These are phyloP conservation scores for Penicillium sp. DNA, from an alignment of 2,329 filamentous ascomycete genomes.

Conservation along the genomic window DNA sequence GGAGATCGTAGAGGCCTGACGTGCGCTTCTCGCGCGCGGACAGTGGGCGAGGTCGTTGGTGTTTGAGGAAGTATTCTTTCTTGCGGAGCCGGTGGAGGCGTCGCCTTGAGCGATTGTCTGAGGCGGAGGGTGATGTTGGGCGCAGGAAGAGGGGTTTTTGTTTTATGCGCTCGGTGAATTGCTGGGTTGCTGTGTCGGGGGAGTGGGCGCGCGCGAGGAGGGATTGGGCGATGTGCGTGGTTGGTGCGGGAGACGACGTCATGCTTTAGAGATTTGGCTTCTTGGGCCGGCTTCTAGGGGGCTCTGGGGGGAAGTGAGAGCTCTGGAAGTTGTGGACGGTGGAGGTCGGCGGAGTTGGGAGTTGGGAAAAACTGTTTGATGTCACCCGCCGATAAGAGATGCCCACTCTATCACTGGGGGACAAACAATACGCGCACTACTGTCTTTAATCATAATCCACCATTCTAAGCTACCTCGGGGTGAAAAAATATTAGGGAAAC, in stretches of 20 bases:
- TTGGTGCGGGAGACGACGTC: slow-evolving; percentile 22
- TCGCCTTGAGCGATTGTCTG: slow-evolving; percentile 55
- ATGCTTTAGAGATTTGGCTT: slow-evolving; percentile 8
- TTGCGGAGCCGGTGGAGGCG: slow-evolving; percentile 50
- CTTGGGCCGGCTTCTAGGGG: neutral
- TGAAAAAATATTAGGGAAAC: too few relatives aligned
- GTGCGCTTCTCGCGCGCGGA: slow-evolving; percentile 75
- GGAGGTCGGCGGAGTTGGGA: slow-evolving; percentile 6
- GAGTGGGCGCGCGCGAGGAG: slow-evolving; percentile 79
- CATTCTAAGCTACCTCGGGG: too few relatives aligned
- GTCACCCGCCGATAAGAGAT: slow-evolving; percentile 17
- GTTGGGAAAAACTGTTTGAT: slow-evolving; percentile 18
- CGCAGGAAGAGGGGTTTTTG: slow-evolving; percentile 77
- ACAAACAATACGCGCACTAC: too few relatives aligned
- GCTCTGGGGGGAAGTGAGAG: neutral
- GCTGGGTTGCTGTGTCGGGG: slow-evolving; percentile 65
- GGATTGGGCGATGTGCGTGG: slow-evolving; percentile 53
- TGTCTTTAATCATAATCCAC: too few relatives aligned
- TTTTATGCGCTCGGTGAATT: slow-evolving; percentile 80
- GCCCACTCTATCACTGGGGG: neutral
- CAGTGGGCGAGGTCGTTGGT: slow-evolving; percentile 64
- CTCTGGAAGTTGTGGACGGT: neutral
- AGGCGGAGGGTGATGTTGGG: slow-evolving; percentile 66
- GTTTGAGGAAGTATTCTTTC: slow-evolving; percentile 46
- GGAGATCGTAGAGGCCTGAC: slow-evolving; percentile 72